Conservation (phyloP, 2,329 filamentous ascomycete genomes). For the Paracoccidioides lutzii region DNA sequence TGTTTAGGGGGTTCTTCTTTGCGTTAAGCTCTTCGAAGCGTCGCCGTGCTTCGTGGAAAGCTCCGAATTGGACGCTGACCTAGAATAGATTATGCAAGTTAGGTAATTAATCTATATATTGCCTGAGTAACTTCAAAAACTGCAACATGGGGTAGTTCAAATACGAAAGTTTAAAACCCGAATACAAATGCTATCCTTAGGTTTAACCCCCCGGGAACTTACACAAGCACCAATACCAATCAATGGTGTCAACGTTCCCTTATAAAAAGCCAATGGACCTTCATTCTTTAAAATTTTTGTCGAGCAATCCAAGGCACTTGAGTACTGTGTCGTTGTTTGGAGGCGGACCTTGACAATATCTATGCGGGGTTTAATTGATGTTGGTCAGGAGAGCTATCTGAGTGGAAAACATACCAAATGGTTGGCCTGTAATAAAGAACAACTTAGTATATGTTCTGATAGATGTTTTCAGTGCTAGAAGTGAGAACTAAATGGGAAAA, state of each 20-base stretch:
- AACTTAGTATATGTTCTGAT: conserved; percentile 16
- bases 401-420: conserved; percentile 42
- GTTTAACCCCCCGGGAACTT: conserved; percentile 15
- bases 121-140: neutral
- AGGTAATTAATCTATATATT: neutral
- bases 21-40: conserved; percentile 67
- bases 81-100: conserved; percentile 14
- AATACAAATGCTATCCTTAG: too few species aligned
- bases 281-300: conserved; percentile 76
- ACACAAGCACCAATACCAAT: conserved; percentile 95
- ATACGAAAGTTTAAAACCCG: neutral
- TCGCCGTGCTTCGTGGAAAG: conserved; percentile 84
- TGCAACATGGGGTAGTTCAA: neutral
- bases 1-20: conserved; percentile 26
- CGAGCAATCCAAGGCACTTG: conserved; percentile 66
- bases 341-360: conserved; percentile 97
- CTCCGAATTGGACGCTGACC: conserved; percentile 92
- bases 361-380: conserved; percentile 17
- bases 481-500: neutral
- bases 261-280: conserved; percentile 89
- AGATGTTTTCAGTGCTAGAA: neutral
- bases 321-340: conserved; percentile 75
- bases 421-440: conserved; percentile 39
- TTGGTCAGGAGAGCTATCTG: conserved; percentile 6
- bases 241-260: conserved; percentile 87